Conservation (phyloP, 805 yeast genomes). For the Dipodascus geniculatus region DNA sequence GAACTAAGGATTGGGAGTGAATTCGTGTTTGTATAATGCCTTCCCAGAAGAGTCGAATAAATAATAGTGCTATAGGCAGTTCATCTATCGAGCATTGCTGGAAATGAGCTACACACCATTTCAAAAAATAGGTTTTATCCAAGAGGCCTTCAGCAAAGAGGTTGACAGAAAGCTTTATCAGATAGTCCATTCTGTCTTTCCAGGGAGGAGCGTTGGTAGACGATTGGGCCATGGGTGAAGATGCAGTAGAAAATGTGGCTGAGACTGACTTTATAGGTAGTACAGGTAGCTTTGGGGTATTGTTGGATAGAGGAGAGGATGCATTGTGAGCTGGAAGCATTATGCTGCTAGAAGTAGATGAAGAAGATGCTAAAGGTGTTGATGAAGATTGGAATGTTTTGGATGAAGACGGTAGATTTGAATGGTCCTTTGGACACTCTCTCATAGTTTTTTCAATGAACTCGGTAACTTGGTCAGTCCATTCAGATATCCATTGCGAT, state of each 20-base stretch:
- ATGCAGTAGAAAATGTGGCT: background rate
- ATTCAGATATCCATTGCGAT: constrained; percentile 63
- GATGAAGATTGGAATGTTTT: background rate
- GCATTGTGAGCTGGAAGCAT: background rate
- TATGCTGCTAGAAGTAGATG: background rate
- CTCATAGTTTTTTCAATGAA: constrained; percentile 41
- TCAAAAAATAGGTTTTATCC: constrained; percentile 48
- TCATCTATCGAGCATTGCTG: constrained; percentile 28
- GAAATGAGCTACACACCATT: constrained; percentile 50
- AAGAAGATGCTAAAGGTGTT: background rate
- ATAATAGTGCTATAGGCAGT: constrained; percentile 38
- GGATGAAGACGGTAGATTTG: background rate
- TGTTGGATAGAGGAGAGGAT: background rate
- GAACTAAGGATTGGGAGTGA: constrained; percentile 54
- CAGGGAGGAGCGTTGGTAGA: constrained; percentile 24
- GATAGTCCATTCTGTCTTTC: constrained; percentile 45
- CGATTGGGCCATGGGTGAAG: constrained; percentile 11
- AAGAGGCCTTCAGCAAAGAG: constrained; percentile 59
- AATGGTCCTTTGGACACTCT: constrained; percentile 18
- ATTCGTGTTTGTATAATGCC: constrained; percentile 45
- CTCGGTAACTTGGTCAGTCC: constrained; percentile 77
- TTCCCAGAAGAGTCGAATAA: constrained; percentile 61
- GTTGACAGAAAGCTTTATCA: constrained; percentile 47
- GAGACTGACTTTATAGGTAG: background rate
- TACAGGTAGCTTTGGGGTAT: background rate